Evolutionary conservation across 306 rosid genomes (phyloP), one percentile per base, ranked within the genome.

Genomic region (Quercus dentata): DNA sequence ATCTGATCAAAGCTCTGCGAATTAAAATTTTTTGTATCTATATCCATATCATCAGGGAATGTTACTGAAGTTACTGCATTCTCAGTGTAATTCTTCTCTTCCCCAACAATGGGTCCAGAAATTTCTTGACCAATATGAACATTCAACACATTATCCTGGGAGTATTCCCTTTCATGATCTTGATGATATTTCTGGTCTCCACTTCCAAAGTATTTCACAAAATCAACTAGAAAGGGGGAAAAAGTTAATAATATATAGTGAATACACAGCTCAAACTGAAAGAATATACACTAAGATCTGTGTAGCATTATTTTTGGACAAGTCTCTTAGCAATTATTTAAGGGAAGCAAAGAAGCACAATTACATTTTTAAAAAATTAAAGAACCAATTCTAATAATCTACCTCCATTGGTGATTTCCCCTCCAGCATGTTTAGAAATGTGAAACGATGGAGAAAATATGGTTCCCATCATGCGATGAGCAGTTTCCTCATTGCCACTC

Each of bases 361-460:
- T 73, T 76, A 72, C 82, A 77, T 33, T 67, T 67, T 23, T 19
- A 18, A 12, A 4, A 67, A 68, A 68, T 19, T 35, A 31, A 33
- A 68, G 72, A 35, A 68, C 38, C 62, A 71, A 61, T 8, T 64
- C 13, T 55, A 27, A 71, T 46, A 79, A 83, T 79, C 86, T 90
- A 96, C 99, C 99, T 93, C 88, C 89, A 73, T 86, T 87, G 63
- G 82, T 81, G 41, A 84, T 77, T 76, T 88, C 91, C 61, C 81
- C 97, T 68, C 85, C 97, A 69, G 78, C 74, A 56, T 89, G 92
- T 79, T 87, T 91, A 30, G 94, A 79, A 70, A 85, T 77, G 77
- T 91, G 98, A 87, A 93, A 96, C 56, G 88, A 81, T 46, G 98
- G 99, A 83, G 99, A 96, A 87, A 96, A 96, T 74, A 96, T 91